Percentiles rank a stretch among this genome's conserved stretches.
Evolutionary conservation across 805 yeast species (phyloP).

Genomic region (Yarrowia sp.): DNA sequence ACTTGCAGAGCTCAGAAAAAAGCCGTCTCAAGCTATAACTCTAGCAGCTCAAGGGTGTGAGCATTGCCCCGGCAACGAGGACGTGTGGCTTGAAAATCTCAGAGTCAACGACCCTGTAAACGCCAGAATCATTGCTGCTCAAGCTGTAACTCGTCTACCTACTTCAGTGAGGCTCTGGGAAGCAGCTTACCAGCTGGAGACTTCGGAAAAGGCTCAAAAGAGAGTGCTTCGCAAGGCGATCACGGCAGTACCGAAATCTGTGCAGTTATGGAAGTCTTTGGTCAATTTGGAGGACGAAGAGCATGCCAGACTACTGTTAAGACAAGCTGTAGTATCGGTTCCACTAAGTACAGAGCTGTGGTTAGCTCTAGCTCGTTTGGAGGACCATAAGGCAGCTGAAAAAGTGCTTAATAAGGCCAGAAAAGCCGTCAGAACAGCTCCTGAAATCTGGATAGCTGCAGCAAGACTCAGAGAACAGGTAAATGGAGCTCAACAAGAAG

Average conservation of each 20-base stretch:
- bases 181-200: constrained; percentile 65
- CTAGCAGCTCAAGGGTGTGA: constrained; percentile 74
- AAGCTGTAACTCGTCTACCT: constrained; percentile 60
- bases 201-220: constrained; percentile 51
- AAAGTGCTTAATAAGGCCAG: constrained; percentile 59
- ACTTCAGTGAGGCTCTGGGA: constrained; percentile 68
- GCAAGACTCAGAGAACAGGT: constrained; percentile 62
- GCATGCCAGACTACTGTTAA: constrained; percentile 53
- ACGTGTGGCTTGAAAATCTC: constrained; percentile 79
- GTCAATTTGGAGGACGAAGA: constrained; percentile 57
- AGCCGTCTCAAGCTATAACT: constrained; percentile 54
- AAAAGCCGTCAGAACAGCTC: constrained; percentile 48
- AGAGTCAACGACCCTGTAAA: constrained; percentile 51
- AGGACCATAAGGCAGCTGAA: constrained; percentile 50
- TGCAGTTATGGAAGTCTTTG: constrained; percentile 65
- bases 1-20: constrained; percentile 65
- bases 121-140: constrained; percentile 59
- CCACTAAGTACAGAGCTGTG: constrained; percentile 67
- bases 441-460: constrained; percentile 67
- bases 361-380: constrained; percentile 54
- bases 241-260: constrained; percentile 57
- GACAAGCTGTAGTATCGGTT: constrained; percentile 65
- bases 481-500: constrained; percentile 41
- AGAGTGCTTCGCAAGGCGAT: constrained; percentile 69
- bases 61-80: constrained; percentile 62